Evolutionary conservation across 1,284 basidiomycete species (phyloP), one percentile per base, ranked within the genome.

Genomic region (Dichomitus squalens): DNA sequence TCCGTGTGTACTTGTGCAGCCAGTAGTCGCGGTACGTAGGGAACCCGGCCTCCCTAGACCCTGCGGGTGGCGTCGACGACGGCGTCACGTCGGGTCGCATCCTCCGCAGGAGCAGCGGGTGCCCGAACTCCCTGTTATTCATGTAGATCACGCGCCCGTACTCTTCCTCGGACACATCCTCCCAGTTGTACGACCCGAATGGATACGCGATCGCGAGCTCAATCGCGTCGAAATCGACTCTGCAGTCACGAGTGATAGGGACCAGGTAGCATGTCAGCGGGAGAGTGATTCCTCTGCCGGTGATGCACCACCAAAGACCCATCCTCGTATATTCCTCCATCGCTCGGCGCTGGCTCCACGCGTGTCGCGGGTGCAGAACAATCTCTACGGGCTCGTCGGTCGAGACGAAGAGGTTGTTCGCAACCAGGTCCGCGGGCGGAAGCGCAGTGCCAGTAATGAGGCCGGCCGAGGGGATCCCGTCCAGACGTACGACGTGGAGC

Each of bases 51-150:
- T 86, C 85, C 29, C 74, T 73, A 7, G 83, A 79, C 6, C 79
- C 83, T 2, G 71, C 66, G 0, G 73, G 72, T 2, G 87, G 85
- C 11, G 55, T 65, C 49, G 87, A 88, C 64, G 80, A 69, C 2
- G 87, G 86, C 0, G 83, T 82, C 21, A 92, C 71, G 68, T 93
- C 90, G 35, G 77, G 59, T 35, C 87, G 80, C 61, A 91, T 78
- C 33, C 72, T 72, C 56, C 77, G 78, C 44, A 93, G 74, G 44
- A 86, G 64, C 39, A 83, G 76, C 1, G 80, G 75, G n/a, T 82
- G 80, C 5, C 85, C 88, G 38, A 73, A 71, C 61, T 84, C 77
- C 66, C 81, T 80, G 53, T 59, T 72, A 62, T 84, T 86, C 70
- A 82, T 76, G 25, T 88, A 73, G 53, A 89, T 67, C 20, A 83